Evolutionary conservation across 306 rosid species (phyloP).

Genomic region (Pyrus bretschneideri): DNA sequence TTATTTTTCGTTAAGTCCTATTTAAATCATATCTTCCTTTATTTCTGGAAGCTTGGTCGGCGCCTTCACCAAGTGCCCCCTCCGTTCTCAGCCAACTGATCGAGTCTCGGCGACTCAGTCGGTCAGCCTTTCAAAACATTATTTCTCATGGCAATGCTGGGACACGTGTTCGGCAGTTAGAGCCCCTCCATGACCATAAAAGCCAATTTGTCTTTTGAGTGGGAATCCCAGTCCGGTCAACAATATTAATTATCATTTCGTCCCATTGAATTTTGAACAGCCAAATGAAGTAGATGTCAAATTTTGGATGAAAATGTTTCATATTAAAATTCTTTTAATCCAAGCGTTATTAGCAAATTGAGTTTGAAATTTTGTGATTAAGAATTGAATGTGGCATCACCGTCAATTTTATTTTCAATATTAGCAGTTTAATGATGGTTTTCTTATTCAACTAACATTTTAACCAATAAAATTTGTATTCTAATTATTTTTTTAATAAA

Average conservation of each 20-base stretch:
- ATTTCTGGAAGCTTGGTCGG: neutral
- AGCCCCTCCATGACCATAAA: neutral
- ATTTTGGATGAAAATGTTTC: too few relatives aligned
- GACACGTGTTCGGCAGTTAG: constrained; percentile 1
- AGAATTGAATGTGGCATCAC: too few relatives aligned
- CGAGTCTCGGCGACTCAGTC: neutral
- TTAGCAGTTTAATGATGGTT: too few relatives aligned
- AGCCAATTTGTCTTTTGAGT: neutral
- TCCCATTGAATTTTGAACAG: neutral
- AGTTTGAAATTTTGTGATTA: too few relatives aligned
- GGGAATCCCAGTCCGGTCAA: neutral
- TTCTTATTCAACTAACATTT: too few relatives aligned
- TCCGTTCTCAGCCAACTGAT: neutral
- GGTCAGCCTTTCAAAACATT: neutral
- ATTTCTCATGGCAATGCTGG: neutral
- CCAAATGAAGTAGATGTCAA: too few relatives aligned
- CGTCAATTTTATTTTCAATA: too few relatives aligned
- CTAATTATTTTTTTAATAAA: too few relatives aligned
- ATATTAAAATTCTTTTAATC: too few relatives aligned
- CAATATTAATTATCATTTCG: neutral
- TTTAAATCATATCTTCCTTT: neutral
- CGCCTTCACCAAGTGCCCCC: constrained; percentile 5
- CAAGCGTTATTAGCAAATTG: too few relatives aligned
- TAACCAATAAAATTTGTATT: too few relatives aligned
- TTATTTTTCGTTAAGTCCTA: rapidly evolving